Evolutionary conservation across 1,284 basidiomycete species (phyloP), one percentile per base, ranked within the genome.

Genomic region (Cutaneotrichosporon sp.): DNA sequence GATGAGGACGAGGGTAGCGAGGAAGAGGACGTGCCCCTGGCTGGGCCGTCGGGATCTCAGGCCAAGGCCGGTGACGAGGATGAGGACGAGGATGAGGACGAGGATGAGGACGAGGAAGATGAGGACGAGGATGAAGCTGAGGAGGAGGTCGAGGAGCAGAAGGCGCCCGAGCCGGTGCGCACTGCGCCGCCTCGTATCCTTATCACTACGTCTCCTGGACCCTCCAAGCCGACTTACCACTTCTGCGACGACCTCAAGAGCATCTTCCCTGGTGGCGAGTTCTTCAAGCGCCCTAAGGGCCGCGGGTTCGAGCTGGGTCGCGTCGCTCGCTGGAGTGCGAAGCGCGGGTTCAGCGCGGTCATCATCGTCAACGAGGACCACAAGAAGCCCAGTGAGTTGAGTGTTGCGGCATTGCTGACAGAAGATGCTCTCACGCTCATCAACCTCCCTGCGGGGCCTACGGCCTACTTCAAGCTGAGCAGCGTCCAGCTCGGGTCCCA

Each of bases 401-500:
- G 9, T 2, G 11, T 30, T 31, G 16, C 8, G 42, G 14, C 10
- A 13, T 21, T 3, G 56, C 65, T 73, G 55, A 70, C 58, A 38
- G 5, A 57, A 90, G 96, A 97, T 80, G 92, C 93, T 4, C 88
- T 99, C 67, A 99, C 96, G 0, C 80, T 99, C 56, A 87, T 95
- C 55, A 87, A 95, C 74, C 86, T 99, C 14, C 97, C 97, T 0
- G 83, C 88, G 58, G 97, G 97, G 1, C 97, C 97, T 0, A 93
- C 93, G 0, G 95, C 95, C 0, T 96, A 97, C 78, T 98, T 99
- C 85, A 96, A 92, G 76, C 85, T 99, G 50, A 90, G 91, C 0
- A 96, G 92, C 9, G 85, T 99, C 46, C 86, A 90, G 71, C 84
- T 93, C 14, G 91, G 92, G 16, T 87, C 89, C 73, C 85, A 93